Evolutionary conservation across 1,139 yeast species (phyloP).

Genomic region (Zygosaccharomyces sapae): DNA sequence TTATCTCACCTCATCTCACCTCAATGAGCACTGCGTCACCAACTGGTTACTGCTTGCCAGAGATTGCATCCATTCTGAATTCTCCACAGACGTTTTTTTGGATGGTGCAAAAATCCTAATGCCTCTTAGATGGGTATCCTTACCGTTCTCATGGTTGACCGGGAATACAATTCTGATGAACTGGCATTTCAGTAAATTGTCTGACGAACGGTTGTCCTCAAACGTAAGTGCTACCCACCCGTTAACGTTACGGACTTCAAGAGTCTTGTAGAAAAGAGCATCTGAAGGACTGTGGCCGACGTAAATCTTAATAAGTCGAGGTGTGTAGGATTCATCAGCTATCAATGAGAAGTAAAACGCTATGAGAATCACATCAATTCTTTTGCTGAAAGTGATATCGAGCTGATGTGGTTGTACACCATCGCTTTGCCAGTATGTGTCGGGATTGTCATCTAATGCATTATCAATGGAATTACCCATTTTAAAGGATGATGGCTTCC

Average conservation of each 20-base stretch:
- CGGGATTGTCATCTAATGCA: constrained; percentile 70
- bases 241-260: constrained; percentile 64
- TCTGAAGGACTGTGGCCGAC: constrained; percentile 91
- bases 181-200: constrained; percentile 62
- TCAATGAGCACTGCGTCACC: constrained; percentile 12
- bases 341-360: constrained; percentile 59
- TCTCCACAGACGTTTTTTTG: constrained; percentile 18
- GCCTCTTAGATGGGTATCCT: constrained; percentile 86
- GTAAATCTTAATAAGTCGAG: constrained; percentile 61
- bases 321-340: constrained; percentile 91
- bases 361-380: constrained; percentile 65
- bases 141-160: constrained; percentile 92
- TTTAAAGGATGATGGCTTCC: constrained; percentile 79
- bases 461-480: constrained; percentile 67
- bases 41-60: constrained; percentile 10
- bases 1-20: constrained; percentile 1
- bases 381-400: constrained; percentile 78
- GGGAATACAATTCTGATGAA: constrained; percentile 64
- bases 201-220: constrained; percentile 54
- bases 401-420: constrained; percentile 88
- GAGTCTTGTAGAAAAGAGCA: constrained; percentile 64
- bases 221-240: constrained; percentile 85
- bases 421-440: constrained; percentile 90
- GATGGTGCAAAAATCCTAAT: constrained; percentile 52
- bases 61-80: constrained; percentile 12